Evolutionary conservation across 2,329 filamentous ascomycete species (phyloP), one percentile per base, ranked within the genome.

Genomic region (Emergomyces orientalis): DNA sequence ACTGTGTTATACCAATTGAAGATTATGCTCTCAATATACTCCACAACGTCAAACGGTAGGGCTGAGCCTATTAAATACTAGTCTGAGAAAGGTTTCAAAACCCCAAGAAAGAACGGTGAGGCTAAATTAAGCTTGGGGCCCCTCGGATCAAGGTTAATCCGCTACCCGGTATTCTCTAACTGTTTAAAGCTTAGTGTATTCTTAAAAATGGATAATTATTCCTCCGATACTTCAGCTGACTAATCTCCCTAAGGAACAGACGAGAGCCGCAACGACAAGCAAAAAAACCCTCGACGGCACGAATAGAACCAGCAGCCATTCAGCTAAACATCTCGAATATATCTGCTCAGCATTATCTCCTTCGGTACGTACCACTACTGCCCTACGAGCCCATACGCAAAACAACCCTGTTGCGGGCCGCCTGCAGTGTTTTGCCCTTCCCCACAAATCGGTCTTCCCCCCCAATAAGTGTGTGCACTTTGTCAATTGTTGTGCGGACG

Each of bases 241-340:
- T 59, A 45, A 59, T 32, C 14, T 56, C 41, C 4, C 55, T 22
- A 17, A 7, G n/a, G 13, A 17, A 17, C 17, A n/a, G 41, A 30
- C 14, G 41, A 59, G 57, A 59, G 47, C 54, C 55, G n/a, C 37
- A 32, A 34, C 41, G 41, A 59, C 41, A 25, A 32, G 57, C 57
- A 59, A 59, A 59, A 58, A 59, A 59, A 34, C 41, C 22, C 41
- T 59, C 19, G 57, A 59, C 19, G 30, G 57, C 57, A 59, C 57
- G 57, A 59, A 32, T n/a, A 19, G 34, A 32, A 45, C 43, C 57
- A 47, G 41, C 57, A 45, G 57, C 57, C 57, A 45, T 59, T 59
- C 41, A 47, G 57, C 57, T 34, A 22, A 32, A n/a, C 14, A 9
- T 22, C 27, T 45, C 25, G 39, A 49, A 32, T 45, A 27, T 27